phyloP scores from a whole-genome alignment of 192 early-diverging fungal species.

The Lobosporangium transversale region DNA sequence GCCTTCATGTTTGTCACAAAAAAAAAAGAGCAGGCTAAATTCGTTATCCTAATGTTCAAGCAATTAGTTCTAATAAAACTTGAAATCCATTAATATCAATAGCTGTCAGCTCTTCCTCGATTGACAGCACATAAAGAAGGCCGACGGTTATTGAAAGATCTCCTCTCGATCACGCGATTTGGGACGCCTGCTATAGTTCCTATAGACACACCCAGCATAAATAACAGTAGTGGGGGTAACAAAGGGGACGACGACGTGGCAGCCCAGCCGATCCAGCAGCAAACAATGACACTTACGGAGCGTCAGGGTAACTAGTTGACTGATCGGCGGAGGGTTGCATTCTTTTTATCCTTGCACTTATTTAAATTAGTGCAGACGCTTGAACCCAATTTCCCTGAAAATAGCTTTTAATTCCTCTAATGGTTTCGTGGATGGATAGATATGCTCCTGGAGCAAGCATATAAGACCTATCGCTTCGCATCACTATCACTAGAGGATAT shows the following conservation, averaged over 20 bases:
- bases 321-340: no score
- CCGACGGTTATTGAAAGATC: constrained; percentile 30
- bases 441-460: constrained; percentile 45
- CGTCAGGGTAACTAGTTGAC: constrained; percentile 35
- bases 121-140: constrained; percentile 13
- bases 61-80: no score
- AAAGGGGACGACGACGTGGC: constrained; percentile 2
- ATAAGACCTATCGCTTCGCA: constrained; percentile 19
- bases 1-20: constrained; percentile 2
- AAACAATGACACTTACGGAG: constrained; percentile 46
- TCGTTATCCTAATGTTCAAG: no score
- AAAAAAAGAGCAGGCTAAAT: no score
- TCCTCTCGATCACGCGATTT: constrained; percentile 32
- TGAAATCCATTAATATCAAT: no score
- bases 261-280: constrained; percentile 4
- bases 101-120: constrained; percentile 19
- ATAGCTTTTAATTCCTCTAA: no score
- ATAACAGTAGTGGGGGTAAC: neutral
- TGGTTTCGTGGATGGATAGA: no score
- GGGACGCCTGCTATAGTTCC: constrained; percentile 30
- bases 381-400: no score
- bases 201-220: constrained; percentile 6
- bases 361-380: neutral
- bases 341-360: neutral
- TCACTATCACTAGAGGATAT: constrained; percentile 42